Base-by-base conservation (phyloP, 495 filamentous ascomycete genomes). In the Penicillium cosmopolitanum region DNA sequence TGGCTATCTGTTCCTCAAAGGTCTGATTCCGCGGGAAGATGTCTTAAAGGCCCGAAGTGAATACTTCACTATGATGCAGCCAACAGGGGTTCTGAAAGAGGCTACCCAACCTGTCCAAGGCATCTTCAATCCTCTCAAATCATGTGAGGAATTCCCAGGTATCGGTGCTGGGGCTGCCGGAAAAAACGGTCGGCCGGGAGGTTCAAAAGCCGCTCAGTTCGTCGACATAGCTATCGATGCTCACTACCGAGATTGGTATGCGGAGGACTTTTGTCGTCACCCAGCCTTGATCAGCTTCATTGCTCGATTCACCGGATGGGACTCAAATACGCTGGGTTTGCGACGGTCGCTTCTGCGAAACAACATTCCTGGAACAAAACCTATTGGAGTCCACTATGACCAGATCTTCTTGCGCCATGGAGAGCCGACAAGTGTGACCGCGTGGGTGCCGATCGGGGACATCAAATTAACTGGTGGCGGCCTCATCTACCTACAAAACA, bases 351-450 rank as follows among this genome's bases (percentile, higher is more conserved):
- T 83, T 34, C 61, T 84, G 40, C 63, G 82, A 15, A 77, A 80
- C 59, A 82, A 80, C 48, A 75, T 80, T 6, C 83, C 83, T 4
- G 72, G 75, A 5, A 75, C 73, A 12, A 70, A 80, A 52, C 76
- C 78, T 9, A 84, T 80, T n/a, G 79, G 76, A 0, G 62, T 82
- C 0, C 80, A 83, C 51, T 81, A 80, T 36, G 80, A 84, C 43
- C 78, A 80, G 58, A 82, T 82, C 8, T 84, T 81, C 61, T 66
- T 83, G 5, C 65, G 80, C 2, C 52, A 75, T 35, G 80, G 79
- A 2, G 76, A 79, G 31, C 64, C 76, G 2, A 78, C 72, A 1
- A 71, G 66, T 51, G 53, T 82, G 16, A 83, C 79, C 11, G 80
- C 77, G 0, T 83, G 80, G 80, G 75, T 80, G 0, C 79, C 77